These are phyloP conservation scores for Boletus rubescentipes DNA, from an alignment of 768 basidiomycete genomes.

Conservation along the genomic window DNA sequence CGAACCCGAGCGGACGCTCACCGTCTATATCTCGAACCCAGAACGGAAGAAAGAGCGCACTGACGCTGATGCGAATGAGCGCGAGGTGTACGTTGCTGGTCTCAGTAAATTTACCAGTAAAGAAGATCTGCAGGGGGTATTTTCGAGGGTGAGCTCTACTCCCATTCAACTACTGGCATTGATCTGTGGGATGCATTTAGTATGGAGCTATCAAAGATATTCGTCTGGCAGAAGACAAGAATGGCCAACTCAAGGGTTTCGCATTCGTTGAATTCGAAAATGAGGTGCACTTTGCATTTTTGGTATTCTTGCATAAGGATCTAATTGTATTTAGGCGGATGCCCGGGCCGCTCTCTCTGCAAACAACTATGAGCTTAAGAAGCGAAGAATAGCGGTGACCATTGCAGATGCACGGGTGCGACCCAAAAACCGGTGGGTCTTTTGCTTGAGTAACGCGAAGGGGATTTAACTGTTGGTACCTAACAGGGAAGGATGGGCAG, in stretches of 20 bases:
- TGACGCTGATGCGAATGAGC: slow-evolving; percentile 79
- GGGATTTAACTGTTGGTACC: background rate
- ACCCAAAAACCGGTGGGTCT: slow-evolving; percentile 49
- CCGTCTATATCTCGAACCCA: slow-evolving; percentile 88
- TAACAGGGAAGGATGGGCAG: slow-evolving; percentile 43
- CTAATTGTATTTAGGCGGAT: slow-evolving; percentile 50
- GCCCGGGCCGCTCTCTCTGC: slow-evolving; percentile 71
- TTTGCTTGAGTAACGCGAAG: background rate
- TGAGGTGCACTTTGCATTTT: slow-evolving; percentile 49
- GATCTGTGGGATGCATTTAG: slow-evolving; percentile 38
- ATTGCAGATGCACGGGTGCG: slow-evolving; percentile 73
- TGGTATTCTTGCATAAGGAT: background rate
- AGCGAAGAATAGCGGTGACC: slow-evolving; percentile 86
- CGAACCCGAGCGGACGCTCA: slow-evolving; percentile 63
- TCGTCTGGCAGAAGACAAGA: slow-evolving; percentile 71
- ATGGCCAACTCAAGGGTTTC: slow-evolving; percentile 75
- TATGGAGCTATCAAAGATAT: slow-evolving; percentile 83
- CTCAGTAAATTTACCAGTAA: slow-evolving; percentile 77
- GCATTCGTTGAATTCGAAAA: slow-evolving; percentile 91
- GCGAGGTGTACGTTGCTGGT: slow-evolving; percentile 87
- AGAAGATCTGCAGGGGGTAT: slow-evolving; percentile 74
- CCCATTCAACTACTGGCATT: background rate
- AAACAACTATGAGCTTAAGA: slow-evolving; percentile 88
- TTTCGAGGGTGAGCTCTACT: slow-evolving; percentile 58
- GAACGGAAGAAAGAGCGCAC: slow-evolving; percentile 86